Percentiles rank a stretch among this genome's conserved stretches.
Evolutionary conservation across 164 flowering plant genomes (phyloP).

Genomic region (Berberis thunbergii): DNA sequence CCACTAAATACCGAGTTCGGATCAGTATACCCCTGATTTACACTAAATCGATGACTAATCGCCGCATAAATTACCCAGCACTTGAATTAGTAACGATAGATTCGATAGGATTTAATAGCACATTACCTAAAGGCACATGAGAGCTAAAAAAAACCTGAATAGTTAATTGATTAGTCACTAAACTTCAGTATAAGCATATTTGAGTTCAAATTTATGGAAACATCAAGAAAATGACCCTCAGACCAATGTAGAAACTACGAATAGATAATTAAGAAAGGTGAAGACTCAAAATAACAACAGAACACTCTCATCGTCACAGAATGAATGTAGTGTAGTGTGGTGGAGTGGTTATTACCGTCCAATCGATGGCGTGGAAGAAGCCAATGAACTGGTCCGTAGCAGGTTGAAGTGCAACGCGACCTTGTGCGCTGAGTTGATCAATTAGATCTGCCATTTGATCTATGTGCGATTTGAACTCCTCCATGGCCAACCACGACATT

Average conservation of each 20-base stretch:
- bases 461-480: conserved; percentile 1
- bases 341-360: conserved; percentile 51
- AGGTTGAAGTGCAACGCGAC: conserved; percentile 63
- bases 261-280: too few relatives aligned
- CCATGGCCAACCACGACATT: neutral
- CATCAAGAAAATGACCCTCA: too few relatives aligned
- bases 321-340: neutral
- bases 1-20: too few relatives aligned
- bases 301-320: too few relatives aligned
- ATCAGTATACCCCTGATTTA: too few relatives aligned
- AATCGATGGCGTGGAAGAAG: conserved; percentile 89
- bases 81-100: neutral
- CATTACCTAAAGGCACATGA: too few relatives aligned
- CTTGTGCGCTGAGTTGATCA: conserved; percentile 54
- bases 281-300: neutral
- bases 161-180: neutral
- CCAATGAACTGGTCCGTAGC: conserved; percentile 79
- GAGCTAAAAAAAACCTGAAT: neutral
- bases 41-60: too few relatives aligned
- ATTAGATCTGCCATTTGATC: conserved; percentile 56
- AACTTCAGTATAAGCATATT: too few relatives aligned
- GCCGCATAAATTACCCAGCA: too few relatives aligned
- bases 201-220: too few relatives aligned
- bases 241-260: too few relatives aligned
- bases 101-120: neutral